These are phyloP conservation scores for Colletotrichum brevisporum DNA, from an alignment of 2,329 filamentous ascomycete species.

Conservation along the genomic window DNA sequence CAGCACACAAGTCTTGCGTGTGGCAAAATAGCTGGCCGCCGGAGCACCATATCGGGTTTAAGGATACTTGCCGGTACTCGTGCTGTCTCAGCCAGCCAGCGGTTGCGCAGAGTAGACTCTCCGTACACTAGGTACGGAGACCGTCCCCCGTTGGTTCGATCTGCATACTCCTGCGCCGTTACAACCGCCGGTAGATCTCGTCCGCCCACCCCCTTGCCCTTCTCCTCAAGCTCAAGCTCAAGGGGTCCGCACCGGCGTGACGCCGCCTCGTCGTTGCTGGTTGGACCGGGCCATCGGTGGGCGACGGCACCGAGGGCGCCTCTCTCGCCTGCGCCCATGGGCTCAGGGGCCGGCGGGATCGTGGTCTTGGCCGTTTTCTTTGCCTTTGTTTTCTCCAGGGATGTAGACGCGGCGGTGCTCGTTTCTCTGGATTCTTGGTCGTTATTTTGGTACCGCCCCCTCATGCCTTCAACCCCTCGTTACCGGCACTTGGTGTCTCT, in stretches of 20 bases:
- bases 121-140: constrained; percentile 7
- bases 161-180: constrained; percentile 28
- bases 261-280: constrained; percentile 19
- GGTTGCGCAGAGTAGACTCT: constrained; percentile 9
- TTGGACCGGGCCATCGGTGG: constrained; percentile 9
- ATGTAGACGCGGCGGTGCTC: too few species aligned
- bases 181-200: constrained; percentile 29
- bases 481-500: too few species aligned
- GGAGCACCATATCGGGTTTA: constrained; percentile 14
- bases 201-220: constrained; percentile 19
- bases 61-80: constrained; percentile 21
- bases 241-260: constrained; percentile 26
- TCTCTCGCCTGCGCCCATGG: neutral
- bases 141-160: constrained; percentile 18
- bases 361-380: neutral
- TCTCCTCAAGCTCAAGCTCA: neutral
- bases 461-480: too few species aligned
- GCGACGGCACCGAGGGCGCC: constrained; percentile 20
- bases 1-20: constrained; percentile 22
- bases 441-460: too few species aligned
- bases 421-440: too few species aligned
- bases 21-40: constrained; percentile 28
- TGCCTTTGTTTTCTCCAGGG: neutral
- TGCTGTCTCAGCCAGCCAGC: neutral
- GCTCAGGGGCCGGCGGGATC: neutral